Evolutionary conservation across 2,329 filamentous ascomycete species (phyloP).

Genomic region (Aureobasidium sp.): DNA sequence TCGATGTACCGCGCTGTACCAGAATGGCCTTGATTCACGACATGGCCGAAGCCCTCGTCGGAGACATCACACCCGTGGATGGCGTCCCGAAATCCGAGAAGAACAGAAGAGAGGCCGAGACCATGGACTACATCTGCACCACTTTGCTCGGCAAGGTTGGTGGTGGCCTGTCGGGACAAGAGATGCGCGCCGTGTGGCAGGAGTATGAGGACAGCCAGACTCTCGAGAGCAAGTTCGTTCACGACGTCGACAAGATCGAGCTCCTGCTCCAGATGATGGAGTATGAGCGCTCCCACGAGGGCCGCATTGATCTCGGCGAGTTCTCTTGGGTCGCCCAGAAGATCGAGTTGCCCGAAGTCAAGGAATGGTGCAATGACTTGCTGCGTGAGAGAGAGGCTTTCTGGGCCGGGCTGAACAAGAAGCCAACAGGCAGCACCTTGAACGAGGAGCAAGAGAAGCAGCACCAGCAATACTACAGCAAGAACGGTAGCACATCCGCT

Average conservation of each 20-base stretch:
- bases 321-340: conserved; percentile 70
- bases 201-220: conserved; percentile 90
- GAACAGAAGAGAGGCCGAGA: conserved; percentile 71
- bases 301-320: conserved; percentile 68
- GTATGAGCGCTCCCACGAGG: conserved; percentile 68
- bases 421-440: conserved; percentile 18
- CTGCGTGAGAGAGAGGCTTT: conserved; percentile 65
- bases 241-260: conserved; percentile 97
- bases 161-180: conserved; percentile 57
- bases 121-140: conserved; percentile 83
- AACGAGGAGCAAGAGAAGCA: conserved; percentile 21
- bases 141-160: conserved; percentile 65
- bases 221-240: conserved; percentile 77
- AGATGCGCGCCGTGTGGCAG: conserved; percentile 76
- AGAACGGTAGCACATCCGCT: background rate
- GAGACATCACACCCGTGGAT: conserved; percentile 93
- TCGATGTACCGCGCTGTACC: conserved; percentile 77
- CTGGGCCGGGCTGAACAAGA: conserved; percentile 46
- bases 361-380: conserved; percentile 68
- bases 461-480: conserved; percentile 29
- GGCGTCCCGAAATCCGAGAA: conserved; percentile 80
- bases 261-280: conserved; percentile 91
- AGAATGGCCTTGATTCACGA: conserved; percentile 96
- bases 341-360: conserved; percentile 68
- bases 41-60: conserved; percentile 92